Conservation (phyloP, 78 protist genomes). For the Dictyostelium discoideum region DNA sequence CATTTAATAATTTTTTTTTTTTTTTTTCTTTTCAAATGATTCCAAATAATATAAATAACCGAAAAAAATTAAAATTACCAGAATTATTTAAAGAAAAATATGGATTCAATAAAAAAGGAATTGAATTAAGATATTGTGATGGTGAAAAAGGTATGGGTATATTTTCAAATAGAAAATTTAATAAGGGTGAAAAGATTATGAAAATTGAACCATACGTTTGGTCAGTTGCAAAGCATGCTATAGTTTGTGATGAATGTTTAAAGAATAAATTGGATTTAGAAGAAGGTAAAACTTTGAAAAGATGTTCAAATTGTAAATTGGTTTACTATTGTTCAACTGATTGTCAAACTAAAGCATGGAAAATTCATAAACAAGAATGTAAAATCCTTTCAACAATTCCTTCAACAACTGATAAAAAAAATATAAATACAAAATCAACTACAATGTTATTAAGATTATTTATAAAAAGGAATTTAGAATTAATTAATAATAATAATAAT, state of each 20-base stretch:
- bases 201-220: not conserved
- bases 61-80: not conserved
- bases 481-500: not conserved
- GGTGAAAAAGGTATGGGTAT: not conserved
- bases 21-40: not conserved
- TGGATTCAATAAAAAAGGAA: not conserved
- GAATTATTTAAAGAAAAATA: not conserved
- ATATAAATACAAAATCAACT: not conserved
- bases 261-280: not conserved
- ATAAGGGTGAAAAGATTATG: not conserved
- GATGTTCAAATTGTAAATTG: slow-evolving; percentile 11
- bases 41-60: not conserved
- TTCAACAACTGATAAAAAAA: not conserved
- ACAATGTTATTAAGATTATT: not conserved
- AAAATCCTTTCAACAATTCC: not conserved
- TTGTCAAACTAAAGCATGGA: not conserved
- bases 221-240: not conserved
- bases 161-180: not conserved
- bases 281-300: not conserved
- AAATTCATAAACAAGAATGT: slow-evolving; percentile 3
- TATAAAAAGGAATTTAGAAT: not conserved
- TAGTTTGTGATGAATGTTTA: not conserved
- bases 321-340: slow-evolving; percentile 12
- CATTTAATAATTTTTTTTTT: too few relatives aligned
- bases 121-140: not conserved